Percentiles rank a stretch among this genome's conserved stretches.
Evolutionary conservation across 2,329 filamentous ascomycete genomes (phyloP).

Genomic region (Venturia oleaginea): DNA sequence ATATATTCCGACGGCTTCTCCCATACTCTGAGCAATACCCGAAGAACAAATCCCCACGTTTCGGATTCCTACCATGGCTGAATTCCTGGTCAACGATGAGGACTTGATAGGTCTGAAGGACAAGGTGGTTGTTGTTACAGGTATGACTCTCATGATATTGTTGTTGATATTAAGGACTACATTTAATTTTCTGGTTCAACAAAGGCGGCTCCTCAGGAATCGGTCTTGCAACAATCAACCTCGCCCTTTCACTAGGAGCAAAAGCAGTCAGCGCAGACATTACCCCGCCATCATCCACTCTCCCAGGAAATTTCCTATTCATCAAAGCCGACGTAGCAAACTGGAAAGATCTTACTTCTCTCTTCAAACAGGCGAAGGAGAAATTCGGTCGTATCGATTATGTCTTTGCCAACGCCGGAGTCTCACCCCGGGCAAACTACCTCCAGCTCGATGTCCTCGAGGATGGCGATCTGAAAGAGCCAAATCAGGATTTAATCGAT

Average conservation of each 20-base stretch:
- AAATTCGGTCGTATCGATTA: conserved; percentile 36
- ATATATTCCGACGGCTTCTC: neutral
- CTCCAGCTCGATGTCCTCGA: conserved; percentile 39
- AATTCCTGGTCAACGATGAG: conserved; percentile 11
- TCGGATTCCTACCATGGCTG: neutral
- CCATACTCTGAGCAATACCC: neutral
- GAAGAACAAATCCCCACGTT: neutral
- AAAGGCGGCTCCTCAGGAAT: conserved; percentile 50
- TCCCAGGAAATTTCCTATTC: conserved; percentile 28
- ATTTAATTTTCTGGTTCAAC: conserved; percentile 10
- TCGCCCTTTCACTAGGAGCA: conserved; percentile 44
- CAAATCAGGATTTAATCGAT: conserved; percentile 36
- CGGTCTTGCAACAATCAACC: conserved; percentile 44
- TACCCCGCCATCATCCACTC: conserved; percentile 27
- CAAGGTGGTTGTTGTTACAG: conserved; percentile 13
- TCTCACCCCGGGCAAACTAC: conserved; percentile 40
- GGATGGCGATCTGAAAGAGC: conserved; percentile 41
- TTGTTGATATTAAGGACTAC: neutral
- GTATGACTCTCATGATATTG: neutral
- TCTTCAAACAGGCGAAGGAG: conserved; percentile 44
- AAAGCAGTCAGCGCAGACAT: conserved; percentile 48
- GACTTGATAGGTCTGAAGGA: conserved; percentile 11
- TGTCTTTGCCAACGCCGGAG: conserved; percentile 48
- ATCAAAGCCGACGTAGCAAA: conserved; percentile 39
- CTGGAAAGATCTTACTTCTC: conserved; percentile 41